Percentiles rank a stretch among this genome's conserved stretches.
phyloP scores from a whole-genome alignment of 2,329 filamentous ascomycete species.

The Cercospora canescens region DNA sequence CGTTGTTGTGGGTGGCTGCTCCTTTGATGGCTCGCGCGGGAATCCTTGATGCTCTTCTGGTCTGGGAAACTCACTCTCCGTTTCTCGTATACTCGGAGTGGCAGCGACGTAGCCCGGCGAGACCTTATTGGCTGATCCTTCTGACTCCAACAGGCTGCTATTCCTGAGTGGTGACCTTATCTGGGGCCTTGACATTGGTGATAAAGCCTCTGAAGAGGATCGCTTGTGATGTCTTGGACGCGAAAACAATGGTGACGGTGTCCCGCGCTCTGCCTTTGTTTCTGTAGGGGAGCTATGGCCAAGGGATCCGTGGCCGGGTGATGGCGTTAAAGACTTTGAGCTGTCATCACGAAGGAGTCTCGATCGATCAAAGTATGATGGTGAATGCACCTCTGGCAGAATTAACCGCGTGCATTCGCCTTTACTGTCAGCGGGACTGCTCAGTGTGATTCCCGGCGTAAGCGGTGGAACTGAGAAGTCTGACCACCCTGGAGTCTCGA shows the following conservation, averaged over 20 bases:
- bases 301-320: constrained; percentile 4
- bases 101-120: neutral
- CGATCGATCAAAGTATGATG: constrained; percentile 21
- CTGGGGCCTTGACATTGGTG: constrained; percentile 15
- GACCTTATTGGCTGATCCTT: neutral
- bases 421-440: constrained; percentile 10
- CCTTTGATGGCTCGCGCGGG: neutral
- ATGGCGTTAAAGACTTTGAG: constrained; percentile 4
- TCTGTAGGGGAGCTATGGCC: neutral
- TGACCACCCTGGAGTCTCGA: neutral
- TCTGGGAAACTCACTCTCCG: neutral
- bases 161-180: neutral
- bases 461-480: neutral
- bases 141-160: neutral
- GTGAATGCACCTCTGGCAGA: constrained; percentile 18
- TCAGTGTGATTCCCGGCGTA: constrained; percentile 21
- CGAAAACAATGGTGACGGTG: neutral
- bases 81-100: neutral
- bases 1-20: neutral
- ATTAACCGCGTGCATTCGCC: constrained; percentile 6
- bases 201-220: constrained; percentile 26
- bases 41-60: neutral
- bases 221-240: constrained; percentile 11
- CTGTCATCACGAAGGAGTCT: constrained; percentile 12
- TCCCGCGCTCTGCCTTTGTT: neutral